Evolutionary conservation across 1,139 yeast species (phyloP), one percentile per base, ranked within the genome.

Genomic region (Protomyces lactucae-debilis): DNA sequence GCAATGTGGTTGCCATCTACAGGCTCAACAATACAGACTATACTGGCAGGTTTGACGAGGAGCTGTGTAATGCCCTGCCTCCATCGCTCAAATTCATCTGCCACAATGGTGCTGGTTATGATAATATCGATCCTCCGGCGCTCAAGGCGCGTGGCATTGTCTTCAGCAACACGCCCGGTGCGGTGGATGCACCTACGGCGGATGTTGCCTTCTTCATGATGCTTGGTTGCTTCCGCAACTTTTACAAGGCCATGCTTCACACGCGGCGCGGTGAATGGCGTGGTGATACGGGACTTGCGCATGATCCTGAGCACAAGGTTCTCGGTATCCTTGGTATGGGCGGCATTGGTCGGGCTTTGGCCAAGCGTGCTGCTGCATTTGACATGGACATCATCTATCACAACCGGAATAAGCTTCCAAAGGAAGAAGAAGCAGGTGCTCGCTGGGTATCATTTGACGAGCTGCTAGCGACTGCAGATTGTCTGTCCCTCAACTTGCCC

Each of bases 281-380:
- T 52, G 64, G 67, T 23, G 73, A 71, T 12, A 69, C 73, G 3
- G 74, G 73, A 1, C 72, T 77, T 43, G 79, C 76, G 55, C 72
- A 74, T 55, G 87, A 84, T 69, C 91, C 91, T 5, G 82, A 80
- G 70, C 83, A 84, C 18, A 84, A 83, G 72, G 81, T 81, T 8
- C 79, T 87, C 35, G 95, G 95, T 9, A 85, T 88, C 66, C 77
- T 85, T 63, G 95, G 95, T 6, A 82, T 87, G 86, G 95, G 95
- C 14, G 92, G 93, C 35, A 86, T 88, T 74, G 95, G 95, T 61
- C 80, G 88, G 56, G 85, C 88, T 12, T 82, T 87, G 60, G 80
- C 89, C 65, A 88, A 85, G 72, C 79, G 89, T 69, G 80, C 85
- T 67, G 71, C 69, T 66, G 86, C 86, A 2, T 85, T 86, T 73